These are phyloP conservation scores for Herpetospermum pedunculosum DNA, from an alignment of 306 rosid genomes.

Conservation along the genomic window DNA sequence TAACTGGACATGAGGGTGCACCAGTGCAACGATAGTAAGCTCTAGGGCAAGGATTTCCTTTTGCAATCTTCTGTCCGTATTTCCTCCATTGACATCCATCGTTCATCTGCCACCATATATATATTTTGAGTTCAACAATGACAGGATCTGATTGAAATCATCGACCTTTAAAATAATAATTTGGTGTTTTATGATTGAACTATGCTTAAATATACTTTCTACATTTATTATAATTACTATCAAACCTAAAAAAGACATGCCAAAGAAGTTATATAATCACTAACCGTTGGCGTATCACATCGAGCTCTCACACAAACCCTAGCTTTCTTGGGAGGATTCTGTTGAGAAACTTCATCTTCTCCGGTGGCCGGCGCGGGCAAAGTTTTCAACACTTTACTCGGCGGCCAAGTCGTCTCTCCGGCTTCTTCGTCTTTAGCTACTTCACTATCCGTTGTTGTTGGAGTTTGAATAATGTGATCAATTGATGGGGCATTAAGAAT, in stretches of 20 bases:
- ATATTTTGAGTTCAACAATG: too few relatives aligned
- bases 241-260: too few relatives aligned
- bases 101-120: conserved; percentile 37
- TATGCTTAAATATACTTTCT: too few relatives aligned
- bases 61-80: conserved; percentile 91
- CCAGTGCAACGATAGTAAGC: conserved; percentile 95
- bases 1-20: conserved; percentile 75
- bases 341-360: conserved; percentile 62
- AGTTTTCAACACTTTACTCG: conserved; percentile 26
- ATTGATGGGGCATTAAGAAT: too few relatives aligned
- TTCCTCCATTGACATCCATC: conserved; percentile 99
- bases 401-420: conserved; percentile 43
- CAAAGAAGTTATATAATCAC: too few relatives aligned
- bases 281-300: conserved; percentile 80
- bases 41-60: conserved; percentile 94
- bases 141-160: too few relatives aligned
- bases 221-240: too few relatives aligned
- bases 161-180: too few relatives aligned
- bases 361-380: conserved; percentile 12
- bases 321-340: conserved; percentile 53
- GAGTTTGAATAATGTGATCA: not conserved
- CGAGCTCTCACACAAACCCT: conserved; percentile 86
- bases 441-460: conserved; percentile 26
- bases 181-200: too few relatives aligned
- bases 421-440: conserved; percentile 47